Base-by-base conservation (phyloP, 345 rosid species). In the Mangifera indica region DNA sequence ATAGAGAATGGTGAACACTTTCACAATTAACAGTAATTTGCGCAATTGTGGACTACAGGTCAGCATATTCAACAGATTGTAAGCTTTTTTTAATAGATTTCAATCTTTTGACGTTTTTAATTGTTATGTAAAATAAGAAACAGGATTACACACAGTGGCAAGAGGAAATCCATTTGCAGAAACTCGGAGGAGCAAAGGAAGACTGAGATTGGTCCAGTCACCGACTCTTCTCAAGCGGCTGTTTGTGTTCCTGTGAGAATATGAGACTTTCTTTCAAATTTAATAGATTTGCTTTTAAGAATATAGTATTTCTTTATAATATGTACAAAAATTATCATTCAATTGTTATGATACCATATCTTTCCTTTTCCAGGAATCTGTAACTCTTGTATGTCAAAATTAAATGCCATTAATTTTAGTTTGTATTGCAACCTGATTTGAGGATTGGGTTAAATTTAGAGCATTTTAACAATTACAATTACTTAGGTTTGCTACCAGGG, bases 151-250 rank as follows among this genome's bases (percentile, higher is more conserved):
- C 10, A 5, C 15, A 6, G 20, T 52, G 54, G 82, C 68, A 79
- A 77, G 55, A 37, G 78, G 71, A 58, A 65, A 37, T 26, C 73
- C 62, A 69, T 51, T 64, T 75, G 78, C 69, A 1, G 55, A 52
- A 72, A 81, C 85, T 84, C 86, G 86, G 84, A 52, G 66, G 60
- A 34, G 3, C 32, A 29, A 54, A 46, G 20, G 29, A 26, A n/a
- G 67, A 61, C 54, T 8, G 3, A 54, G 26, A 65, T 59, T 75
- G 66, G 74, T 10, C 22, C 51, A 29, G 26, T 53, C 81, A 81
- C 89, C 89, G 89, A 85, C 87, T 74, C 66, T 63, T 66, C 46
- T 18, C 32, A 25, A 34, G 83, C 85, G 79, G 89, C 89, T 83
- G 85, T 29, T 79, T 57, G 22, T 12, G 9, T 29, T n/a, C 34